Percentiles rank a stretch among this genome's conserved stretches.
Evolutionary conservation across 495 filamentous ascomycete genomes (phyloP).

Genomic region (Apodospora peruviana): DNA sequence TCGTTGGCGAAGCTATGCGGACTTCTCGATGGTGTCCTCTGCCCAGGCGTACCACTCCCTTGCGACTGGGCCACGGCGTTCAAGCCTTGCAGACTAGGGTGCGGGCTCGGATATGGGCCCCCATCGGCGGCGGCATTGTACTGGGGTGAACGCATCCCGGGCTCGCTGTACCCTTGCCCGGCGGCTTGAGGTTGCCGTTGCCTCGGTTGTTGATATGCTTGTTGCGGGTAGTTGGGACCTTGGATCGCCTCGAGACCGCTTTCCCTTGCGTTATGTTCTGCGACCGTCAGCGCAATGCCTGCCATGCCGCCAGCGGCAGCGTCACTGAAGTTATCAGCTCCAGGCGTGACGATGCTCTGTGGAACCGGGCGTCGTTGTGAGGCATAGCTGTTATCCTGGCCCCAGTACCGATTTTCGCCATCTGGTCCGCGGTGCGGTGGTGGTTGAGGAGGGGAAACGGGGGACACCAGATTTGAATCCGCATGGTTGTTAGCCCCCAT

Average conservation of each 20-base stretch:
- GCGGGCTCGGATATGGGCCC: conserved; percentile 6
- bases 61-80: conserved; percentile 8
- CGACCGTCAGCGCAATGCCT: conserved; percentile 68
- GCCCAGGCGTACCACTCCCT: conserved; percentile 18
- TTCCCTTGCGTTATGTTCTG: conserved; percentile 64
- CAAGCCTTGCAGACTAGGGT: conserved; percentile 19
- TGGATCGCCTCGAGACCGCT: conserved; percentile 66
- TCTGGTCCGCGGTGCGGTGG: conserved; percentile 23
- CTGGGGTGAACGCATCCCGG: conserved; percentile 4
- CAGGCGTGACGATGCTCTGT: conserved; percentile 59
- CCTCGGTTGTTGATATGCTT: conserved; percentile 28
- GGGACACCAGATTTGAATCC: conserved; percentile 13
- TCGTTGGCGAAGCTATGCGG: conserved; percentile 19
- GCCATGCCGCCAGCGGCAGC: conserved; percentile 68
- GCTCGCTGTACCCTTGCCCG: conserved; percentile 18
- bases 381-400: conserved; percentile 17
- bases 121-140: conserved; percentile 7
- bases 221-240: conserved; percentile 39
- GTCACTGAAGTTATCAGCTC: conserved; percentile 69
- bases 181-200: conserved; percentile 21
- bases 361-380: conserved; percentile 16
- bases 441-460: conserved; percentile 15
- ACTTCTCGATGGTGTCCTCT: conserved; percentile 23
- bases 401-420: conserved; percentile 18
- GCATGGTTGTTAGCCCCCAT: conserved; percentile 5